A percentile compares a stretch with the other conserved stretches of the same genome.
Evolutionary conservation across 108 stramenopile genomes (phyloP).

Genomic region (Cyclotella choctawhatcheeana): DNA sequence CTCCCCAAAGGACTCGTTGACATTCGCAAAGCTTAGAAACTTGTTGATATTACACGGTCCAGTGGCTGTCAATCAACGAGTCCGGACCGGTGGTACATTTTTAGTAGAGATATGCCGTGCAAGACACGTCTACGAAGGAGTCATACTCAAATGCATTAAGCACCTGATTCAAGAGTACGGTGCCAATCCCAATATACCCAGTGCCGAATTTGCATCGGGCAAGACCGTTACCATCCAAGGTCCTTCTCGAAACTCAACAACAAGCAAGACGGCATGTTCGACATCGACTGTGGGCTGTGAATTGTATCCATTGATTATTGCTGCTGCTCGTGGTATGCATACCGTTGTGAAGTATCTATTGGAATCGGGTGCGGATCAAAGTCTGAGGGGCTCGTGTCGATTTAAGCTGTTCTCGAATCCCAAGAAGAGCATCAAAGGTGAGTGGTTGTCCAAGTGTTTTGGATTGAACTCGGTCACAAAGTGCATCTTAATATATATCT

Average conservation of each 20-base stretch:
- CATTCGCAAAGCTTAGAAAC: conserved; percentile 49
- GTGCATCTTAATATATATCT: too few relatives aligned
- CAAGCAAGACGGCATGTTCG: conserved; percentile 27
- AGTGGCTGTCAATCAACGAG: conserved; percentile 68
- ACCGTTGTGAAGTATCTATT: conserved; percentile 77
- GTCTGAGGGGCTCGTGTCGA: conserved; percentile 38
- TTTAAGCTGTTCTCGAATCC: conserved; percentile 57
- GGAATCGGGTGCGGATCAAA: conserved; percentile 18
- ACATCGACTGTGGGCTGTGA: conserved; percentile 33
- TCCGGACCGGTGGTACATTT: conserved; percentile 78
- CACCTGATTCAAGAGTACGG: conserved; percentile 69
- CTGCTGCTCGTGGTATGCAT: conserved; percentile 82
- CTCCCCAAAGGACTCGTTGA: conserved; percentile 51
- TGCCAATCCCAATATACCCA: conserved; percentile 66
- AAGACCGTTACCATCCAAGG: background rate
- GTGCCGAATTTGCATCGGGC: conserved; percentile 49
- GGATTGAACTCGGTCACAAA: too few relatives aligned
- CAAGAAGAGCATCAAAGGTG: too few relatives aligned
- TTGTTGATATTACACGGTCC: conserved; percentile 74
- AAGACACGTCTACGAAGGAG: conserved; percentile 58
- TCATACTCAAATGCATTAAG: conserved; percentile 73
- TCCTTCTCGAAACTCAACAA: conserved; percentile 21
- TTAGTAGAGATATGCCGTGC: conserved; percentile 82
- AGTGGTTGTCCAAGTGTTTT: too few relatives aligned
- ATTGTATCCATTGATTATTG: conserved; percentile 76